Base-by-base conservation (phyloP, 2,329 filamentous ascomycete genomes). In the Fusarium graminum region DNA sequence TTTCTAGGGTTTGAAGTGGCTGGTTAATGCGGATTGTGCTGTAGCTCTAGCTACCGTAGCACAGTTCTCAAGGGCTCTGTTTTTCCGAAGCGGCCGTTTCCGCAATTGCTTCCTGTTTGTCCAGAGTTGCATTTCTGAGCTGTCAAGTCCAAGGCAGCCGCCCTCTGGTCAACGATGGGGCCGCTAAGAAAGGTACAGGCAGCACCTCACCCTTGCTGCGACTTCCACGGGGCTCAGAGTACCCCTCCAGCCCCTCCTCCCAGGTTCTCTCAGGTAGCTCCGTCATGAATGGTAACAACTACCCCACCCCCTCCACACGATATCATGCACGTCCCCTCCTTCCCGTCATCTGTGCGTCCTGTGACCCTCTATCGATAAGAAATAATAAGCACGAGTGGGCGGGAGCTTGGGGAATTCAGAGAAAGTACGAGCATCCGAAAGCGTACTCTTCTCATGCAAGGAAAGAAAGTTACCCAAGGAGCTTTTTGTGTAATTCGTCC, bases 321-420 rank as follows among this genome's bases (percentile, higher is more conserved):
- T 39, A 17, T 44, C 39, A 56, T 63, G 59, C 58, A 63, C 59
- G 44, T 58, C 50, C 54, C 64, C 65, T 62, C 46, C 59, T 66
- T 66, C 65, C 65, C 46, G 65, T 59, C 65, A 66, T 68, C 60
- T 54, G 36, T 45, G 45, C 42, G 49, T 66, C 65, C 50, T 65
- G 65, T 68, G 65, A 68, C 65, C 44, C 43, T 61, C 45, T 65
- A 68, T 68, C 65, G 65, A 68, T 68, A 68, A 68, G 25, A 47
- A 26, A 66, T 53, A 51, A 51, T 22, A 22, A 22, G 22, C 22
- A 25, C 14, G 42, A 29, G 38, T 43, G 42, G 28, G 57, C 45
- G 43, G 41, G 7, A 41, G 10, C 34, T 26, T 10, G 32, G 34
- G 34, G 34, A 36, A 8, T 41, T n/a, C 34, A 63, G 28, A 63